These are phyloP conservation scores for Citrullus mucosospermus DNA, from an alignment of 306 rosid species.

Conservation along the genomic window DNA sequence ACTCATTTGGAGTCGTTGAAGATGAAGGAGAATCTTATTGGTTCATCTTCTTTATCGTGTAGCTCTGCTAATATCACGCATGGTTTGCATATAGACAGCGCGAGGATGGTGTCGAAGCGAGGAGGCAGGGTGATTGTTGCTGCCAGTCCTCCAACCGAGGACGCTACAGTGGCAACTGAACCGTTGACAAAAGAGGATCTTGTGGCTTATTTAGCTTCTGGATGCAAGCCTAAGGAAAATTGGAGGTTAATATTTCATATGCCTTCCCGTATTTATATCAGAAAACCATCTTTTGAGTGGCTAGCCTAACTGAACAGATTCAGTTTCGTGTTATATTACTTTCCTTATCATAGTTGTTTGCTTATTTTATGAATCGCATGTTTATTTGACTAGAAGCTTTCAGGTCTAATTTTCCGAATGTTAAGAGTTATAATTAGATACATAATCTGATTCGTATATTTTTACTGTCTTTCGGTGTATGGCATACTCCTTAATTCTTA, in stretches of 20 bases:
- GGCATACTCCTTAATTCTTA: background rate
- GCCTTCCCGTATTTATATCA: background rate
- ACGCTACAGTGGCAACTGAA: slow-evolving; percentile 51
- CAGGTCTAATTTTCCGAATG: background rate
- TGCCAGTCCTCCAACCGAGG: slow-evolving; percentile 94
- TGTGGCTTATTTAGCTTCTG: slow-evolving; percentile 65
- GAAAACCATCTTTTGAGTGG: background rate
- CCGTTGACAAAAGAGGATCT: slow-evolving; percentile 83
- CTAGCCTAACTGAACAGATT: background rate
- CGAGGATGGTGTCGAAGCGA: slow-evolving; percentile 16
- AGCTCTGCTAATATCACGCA: slow-evolving; percentile 25
- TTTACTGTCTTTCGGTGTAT: background rate
- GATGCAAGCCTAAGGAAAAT: slow-evolving; percentile 53
- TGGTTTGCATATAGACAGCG: slow-evolving; percentile 16
- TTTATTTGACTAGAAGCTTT: background rate
- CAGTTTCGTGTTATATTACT: background rate
- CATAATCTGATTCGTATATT: background rate
- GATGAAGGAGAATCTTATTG: slow-evolving; percentile 27
- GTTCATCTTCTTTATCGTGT: slow-evolving; percentile 22
- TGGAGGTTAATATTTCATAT: slow-evolving; percentile 45
- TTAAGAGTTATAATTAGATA: background rate
- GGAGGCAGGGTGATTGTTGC: slow-evolving; percentile 40
- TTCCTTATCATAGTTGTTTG: background rate
- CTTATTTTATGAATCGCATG: background rate
- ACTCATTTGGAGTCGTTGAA: slow-evolving; percentile 22